phyloP scores from a whole-genome alignment of 2,329 filamentous ascomycete species.

The Colletotrichum camelliae region DNA sequence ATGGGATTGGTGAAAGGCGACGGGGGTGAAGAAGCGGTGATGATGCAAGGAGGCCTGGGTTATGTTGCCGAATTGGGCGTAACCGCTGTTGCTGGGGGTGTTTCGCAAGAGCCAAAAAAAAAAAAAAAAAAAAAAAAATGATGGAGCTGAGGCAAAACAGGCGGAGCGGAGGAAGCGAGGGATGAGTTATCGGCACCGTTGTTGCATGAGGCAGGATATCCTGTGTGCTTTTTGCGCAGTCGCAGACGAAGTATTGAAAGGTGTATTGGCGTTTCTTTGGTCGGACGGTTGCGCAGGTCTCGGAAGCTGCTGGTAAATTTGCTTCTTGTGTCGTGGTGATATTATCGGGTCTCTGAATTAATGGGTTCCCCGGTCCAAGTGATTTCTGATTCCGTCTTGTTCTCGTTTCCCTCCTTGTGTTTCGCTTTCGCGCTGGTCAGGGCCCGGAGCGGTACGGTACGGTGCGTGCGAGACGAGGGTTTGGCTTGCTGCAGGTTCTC shows the following conservation, averaged over 20 bases:
- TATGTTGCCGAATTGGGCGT: slow-evolving; percentile 37
- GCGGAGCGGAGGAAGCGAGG: slow-evolving; percentile 25
- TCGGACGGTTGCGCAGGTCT: slow-evolving; percentile 24
- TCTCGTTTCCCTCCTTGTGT: not conserved
- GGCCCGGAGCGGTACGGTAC: not conserved
- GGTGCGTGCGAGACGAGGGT: not conserved
- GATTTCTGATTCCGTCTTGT: not conserved
- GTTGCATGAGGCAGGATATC: slow-evolving; percentile 10
- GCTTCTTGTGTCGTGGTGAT: slow-evolving; percentile 1
- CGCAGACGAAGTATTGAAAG: not conserved
- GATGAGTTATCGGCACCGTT: slow-evolving; percentile 30
- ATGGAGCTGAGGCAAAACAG: slow-evolving; percentile 25
- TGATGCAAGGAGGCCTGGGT: slow-evolving; percentile 26
- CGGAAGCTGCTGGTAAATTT: slow-evolving; percentile 17
- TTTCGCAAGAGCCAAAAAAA: slow-evolving; percentile 29
- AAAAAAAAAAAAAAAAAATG: slow-evolving; percentile 3
- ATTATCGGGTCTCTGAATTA: slow-evolving; percentile 21
- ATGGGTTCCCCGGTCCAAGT: not conserved
- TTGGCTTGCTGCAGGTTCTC: slow-evolving; percentile 19
- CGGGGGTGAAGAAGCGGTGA: slow-evolving; percentile 23
- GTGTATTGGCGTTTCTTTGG: not conserved
- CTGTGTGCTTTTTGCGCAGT: slow-evolving; percentile 5
- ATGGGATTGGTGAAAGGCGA: slow-evolving; percentile 21
- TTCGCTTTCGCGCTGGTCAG: not conserved
- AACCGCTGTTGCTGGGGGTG: slow-evolving; percentile 38